phyloP scores from a whole-genome alignment of 768 basidiomycete genomes.

The Rhodosporidiobolus odoratus region DNA sequence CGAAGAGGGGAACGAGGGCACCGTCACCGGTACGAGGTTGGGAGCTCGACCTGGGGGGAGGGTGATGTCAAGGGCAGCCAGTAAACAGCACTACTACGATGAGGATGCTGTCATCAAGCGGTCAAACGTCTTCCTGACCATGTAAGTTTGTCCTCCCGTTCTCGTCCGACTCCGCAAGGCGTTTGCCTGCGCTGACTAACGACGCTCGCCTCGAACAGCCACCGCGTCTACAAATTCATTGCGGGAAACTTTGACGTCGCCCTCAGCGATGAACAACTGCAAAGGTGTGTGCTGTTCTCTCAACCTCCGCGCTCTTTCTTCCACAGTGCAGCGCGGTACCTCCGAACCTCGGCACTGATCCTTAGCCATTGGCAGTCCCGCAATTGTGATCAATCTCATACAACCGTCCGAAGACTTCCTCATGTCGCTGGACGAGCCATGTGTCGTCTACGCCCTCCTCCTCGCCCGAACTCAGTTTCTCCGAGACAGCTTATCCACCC shows the following conservation, averaged over 20 bases:
- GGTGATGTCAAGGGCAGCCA: neutral
- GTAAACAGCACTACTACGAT: neutral
- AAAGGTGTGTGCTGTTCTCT: neutral
- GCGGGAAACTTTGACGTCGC: constrained; percentile 21
- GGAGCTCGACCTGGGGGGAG: neutral
- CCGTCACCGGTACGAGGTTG: neutral
- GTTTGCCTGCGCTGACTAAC: neutral
- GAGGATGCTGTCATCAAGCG: constrained; percentile 11
- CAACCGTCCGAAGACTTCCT: constrained; percentile 11
- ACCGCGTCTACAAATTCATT: constrained; percentile 19
- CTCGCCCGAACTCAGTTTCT: constrained; percentile 36
- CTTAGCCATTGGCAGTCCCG: constrained; percentile 1
- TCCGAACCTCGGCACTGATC: neutral
- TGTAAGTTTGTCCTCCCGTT: neutral
- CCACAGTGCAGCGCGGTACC: no score
- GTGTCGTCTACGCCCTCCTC: constrained; percentile 38
- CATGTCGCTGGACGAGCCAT: constrained; percentile 10
- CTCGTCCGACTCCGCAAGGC: neutral
- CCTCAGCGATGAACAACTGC: constrained; percentile 29
- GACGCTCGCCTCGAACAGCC: neutral
- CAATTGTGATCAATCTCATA: constrained; percentile 24
- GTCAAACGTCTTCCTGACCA: constrained; percentile 14
- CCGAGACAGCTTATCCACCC: constrained; percentile 17
- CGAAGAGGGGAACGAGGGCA: neutral
- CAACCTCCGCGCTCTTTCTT: neutral